Base-by-base conservation (phyloP, 768 basidiomycete species). In the Tubosaeta sp. region DNA sequence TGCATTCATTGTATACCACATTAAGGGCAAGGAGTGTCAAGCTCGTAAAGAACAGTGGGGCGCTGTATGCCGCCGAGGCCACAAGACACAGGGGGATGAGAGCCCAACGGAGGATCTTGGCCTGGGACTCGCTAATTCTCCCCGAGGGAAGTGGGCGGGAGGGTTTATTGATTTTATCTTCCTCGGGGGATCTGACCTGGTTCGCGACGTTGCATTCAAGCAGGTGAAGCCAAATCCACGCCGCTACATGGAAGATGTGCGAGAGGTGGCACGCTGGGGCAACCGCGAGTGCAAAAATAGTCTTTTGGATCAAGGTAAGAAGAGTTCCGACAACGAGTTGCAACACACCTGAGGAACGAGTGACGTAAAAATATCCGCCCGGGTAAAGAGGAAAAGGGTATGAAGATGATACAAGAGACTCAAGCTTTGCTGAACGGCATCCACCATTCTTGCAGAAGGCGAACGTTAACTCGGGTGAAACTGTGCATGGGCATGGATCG, bases 141-240 rank as follows among this genome's bases (percentile, higher is more conserved):
- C 71, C 70, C 10, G 76, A 64, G 4, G 76, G 74, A 17, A 78
- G 57, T 1, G 76, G 76, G 4, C 76, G 64, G 59, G 69, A 72
- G 2, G 71, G 69, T 42, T 75, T 74, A 48, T 78, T 77, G 41
- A 61, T 50, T 25, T 52, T 62, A 49, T 78, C 76, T 57, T 78
- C 76, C 19, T 69, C 68, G 8, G 65, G 62, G 39, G 64, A 60
- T 37, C 67, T 59, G 16, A 64, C 63, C 62, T 76, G 77, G 50
- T 78, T 77, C 12, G 71, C 61, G 17, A 75, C 54, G 43, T 70
- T 64, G 60, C 71, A 74, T 26, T 66, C 68, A 1, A 77, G 56
- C 25, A 76, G 55, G 49, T 78, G 74, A 8, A 76, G 54, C 72
- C 72, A 76, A 13, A 74, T 68, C 77, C 77, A 78, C 26, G 65